Percentiles rank a stretch among this genome's conserved stretches.
Conservation (phyloP, 1,284 basidiomycete species). For the Fomitiporia mediterranea region DNA sequence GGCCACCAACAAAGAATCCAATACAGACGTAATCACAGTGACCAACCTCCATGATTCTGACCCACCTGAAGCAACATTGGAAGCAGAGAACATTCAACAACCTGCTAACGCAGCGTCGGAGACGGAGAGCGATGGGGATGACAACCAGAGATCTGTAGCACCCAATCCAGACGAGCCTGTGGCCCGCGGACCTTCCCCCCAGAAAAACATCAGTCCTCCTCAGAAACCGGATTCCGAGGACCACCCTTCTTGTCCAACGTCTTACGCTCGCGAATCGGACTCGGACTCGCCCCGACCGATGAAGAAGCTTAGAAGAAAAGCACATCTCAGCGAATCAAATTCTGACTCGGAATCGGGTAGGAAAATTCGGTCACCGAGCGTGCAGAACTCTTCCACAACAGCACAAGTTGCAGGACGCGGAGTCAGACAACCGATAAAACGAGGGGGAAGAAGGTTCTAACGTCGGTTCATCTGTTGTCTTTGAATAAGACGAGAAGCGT, state of each 20-base stretch:
- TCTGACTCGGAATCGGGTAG: constrained; percentile 16
- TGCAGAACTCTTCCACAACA: constrained; percentile 35
- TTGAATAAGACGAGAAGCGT: too few relatives aligned
- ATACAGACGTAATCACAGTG: not conserved
- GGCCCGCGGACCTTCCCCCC: not conserved
- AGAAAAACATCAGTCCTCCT: not conserved
- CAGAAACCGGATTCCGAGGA: not conserved
- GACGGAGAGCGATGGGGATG: constrained; percentile 22
- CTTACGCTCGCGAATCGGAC: constrained; percentile 2
- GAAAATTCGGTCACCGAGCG: constrained; percentile 25
- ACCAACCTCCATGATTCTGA: constrained; percentile 19
- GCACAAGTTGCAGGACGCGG: constrained; percentile 39
- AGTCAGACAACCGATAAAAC: constrained; percentile 65
- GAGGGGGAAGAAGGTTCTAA: constrained; percentile 68
- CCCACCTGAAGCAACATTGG: constrained; percentile 3
- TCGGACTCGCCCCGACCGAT: constrained; percentile 14
- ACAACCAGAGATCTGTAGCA: constrained; percentile 10
- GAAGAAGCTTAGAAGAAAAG: not conserved
- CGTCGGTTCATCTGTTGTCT: not conserved
- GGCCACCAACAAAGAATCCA: constrained; percentile 1
- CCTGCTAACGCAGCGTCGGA: constrained; percentile 9
- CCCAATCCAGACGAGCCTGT: constrained; percentile 1
- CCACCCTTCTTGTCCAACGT: not conserved
- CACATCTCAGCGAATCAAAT: not conserved
- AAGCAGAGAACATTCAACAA: not conserved